Evolutionary conservation across 306 rosid species (phyloP).

Genomic region (Cyclanthera cordifolia): DNA sequence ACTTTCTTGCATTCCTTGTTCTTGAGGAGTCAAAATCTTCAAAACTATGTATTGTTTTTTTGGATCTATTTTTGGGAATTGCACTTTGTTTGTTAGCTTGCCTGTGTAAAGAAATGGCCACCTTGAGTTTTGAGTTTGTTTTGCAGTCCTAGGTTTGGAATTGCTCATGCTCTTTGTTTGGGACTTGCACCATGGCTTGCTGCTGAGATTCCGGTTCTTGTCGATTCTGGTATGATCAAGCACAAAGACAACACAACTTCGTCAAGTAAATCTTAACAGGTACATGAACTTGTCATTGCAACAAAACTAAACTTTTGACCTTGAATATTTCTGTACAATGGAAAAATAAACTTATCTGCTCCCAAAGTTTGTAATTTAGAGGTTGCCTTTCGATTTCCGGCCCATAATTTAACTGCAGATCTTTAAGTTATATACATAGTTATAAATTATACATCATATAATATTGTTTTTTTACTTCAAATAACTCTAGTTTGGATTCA

Average conservation of each 20-base stretch:
- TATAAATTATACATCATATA: too few relatives aligned
- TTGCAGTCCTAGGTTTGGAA: conserved; percentile 93
- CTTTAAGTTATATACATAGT: too few relatives aligned
- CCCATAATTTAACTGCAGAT: not conserved
- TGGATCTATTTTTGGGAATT: too few relatives aligned
- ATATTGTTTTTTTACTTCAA: too few relatives aligned
- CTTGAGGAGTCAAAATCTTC: too few relatives aligned
- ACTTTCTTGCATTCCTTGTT: too few relatives aligned
- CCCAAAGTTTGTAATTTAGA: conserved; percentile 1
- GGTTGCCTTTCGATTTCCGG: not conserved
- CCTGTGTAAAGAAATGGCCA: not conserved
- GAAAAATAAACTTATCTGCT: not conserved
- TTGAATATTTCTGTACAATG: not conserved
- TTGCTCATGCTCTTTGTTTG: conserved; percentile 95
- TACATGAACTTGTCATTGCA: not conserved
- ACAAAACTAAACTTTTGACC: not conserved
- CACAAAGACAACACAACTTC: conserved; percentile 86
- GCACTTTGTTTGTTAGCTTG: not conserved
- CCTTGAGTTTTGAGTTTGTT: conserved; percentile 17
- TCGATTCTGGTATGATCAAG: conserved; percentile 98
- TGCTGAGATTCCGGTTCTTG: conserved; percentile 90
- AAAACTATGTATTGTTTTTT: too few relatives aligned
- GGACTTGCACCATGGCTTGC: conserved; percentile 99
- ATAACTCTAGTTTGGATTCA: too few relatives aligned
- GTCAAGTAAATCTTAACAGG: conserved; percentile 53